Base-by-base conservation (phyloP, 768 basidiomycete genomes). In the Lactarius evosmus region DNA sequence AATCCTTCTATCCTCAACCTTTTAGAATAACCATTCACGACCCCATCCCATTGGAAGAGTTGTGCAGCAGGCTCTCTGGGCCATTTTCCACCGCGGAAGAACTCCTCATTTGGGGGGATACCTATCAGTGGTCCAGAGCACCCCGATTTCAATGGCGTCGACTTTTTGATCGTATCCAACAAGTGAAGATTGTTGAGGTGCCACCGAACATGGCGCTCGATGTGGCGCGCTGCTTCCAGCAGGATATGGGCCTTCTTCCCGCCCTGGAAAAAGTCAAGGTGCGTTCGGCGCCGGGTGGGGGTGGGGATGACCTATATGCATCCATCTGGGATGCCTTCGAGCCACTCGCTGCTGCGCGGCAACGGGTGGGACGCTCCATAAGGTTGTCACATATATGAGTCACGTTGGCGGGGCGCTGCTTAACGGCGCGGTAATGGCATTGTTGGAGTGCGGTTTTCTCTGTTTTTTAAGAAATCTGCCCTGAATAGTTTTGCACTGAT, bases 371-470 rank as follows among this genome's bases (percentile, higher is more conserved):
- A 29, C 38, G 50, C 32, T 40, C 40, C 11, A n/a, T 46, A 12
- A 46, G 1, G 11, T 25, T 46, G 6, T 46, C 44, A 12, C 12
- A 5, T 22, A 14, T 1, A 22, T 36, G 36, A 36, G 14, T 36
- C 36, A 36, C 12, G 9, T 38, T 16, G 11, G 34, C 34, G 34
- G 36, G 2, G 36, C 2, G 36, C 38, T 11, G 16, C 17, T 40
- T 40, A 6, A 40, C 11, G 3, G 3, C 6, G 16, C 1, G 4
- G 11, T 8, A 25, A 12, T 14, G 1, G 1, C 0, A 1, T 8
- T 27, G 9, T 7, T 46, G 56, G 30, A 46, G 9, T 27, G 38
- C 16, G n/a, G n/a, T n/a, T n/a, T n/a, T n/a, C n/a, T n/a, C n/a
- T n/a, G n/a, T n/a, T n/a, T n/a, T n/a, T n/a, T n/a, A n/a, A n/a